Evolutionary conservation across 164 flowering plant species (phyloP).

Genomic region (Magnolia officinalis): DNA sequence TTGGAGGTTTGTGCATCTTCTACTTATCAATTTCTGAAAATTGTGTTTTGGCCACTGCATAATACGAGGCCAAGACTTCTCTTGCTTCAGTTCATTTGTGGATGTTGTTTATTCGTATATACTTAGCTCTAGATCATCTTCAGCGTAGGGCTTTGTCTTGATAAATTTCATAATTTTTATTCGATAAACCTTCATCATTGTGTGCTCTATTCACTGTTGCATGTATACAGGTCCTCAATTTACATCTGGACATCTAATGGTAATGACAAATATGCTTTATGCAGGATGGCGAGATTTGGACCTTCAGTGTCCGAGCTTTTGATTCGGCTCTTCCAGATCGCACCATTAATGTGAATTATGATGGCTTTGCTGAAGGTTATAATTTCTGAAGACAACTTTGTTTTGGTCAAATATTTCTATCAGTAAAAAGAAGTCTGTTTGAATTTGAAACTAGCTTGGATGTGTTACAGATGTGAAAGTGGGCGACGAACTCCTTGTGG

Average conservation of each 20-base stretch:
- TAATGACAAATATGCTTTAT: conserved; percentile 6
- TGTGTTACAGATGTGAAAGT: conserved; percentile 68
- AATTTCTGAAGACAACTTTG: neutral
- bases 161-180: too few relatives aligned
- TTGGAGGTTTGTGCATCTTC: too few relatives aligned
- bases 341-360: conserved; percentile 88
- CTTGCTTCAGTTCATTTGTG: too few relatives aligned
- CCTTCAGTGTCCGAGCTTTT: conserved; percentile 84
- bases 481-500: conserved; percentile 93
- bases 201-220: neutral
- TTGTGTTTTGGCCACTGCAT: too few relatives aligned
- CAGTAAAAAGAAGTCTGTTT: neutral
- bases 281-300: conserved; percentile 98
- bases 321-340: conserved; percentile 69
- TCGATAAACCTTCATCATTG: too few relatives aligned
- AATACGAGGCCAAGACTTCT: too few relatives aligned
- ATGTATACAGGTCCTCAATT: neutral
- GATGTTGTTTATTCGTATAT: too few relatives aligned
- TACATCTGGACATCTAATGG: neutral
- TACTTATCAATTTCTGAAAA: too few relatives aligned
- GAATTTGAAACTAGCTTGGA: conserved; percentile 10
- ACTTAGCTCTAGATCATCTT: too few relatives aligned
- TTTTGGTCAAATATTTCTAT: neutral
- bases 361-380: conserved; percentile 96
- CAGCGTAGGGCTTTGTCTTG: too few relatives aligned